Evolutionary conservation across 495 filamentous ascomycete genomes (phyloP).

Genomic region (Xylaria longipes): DNA sequence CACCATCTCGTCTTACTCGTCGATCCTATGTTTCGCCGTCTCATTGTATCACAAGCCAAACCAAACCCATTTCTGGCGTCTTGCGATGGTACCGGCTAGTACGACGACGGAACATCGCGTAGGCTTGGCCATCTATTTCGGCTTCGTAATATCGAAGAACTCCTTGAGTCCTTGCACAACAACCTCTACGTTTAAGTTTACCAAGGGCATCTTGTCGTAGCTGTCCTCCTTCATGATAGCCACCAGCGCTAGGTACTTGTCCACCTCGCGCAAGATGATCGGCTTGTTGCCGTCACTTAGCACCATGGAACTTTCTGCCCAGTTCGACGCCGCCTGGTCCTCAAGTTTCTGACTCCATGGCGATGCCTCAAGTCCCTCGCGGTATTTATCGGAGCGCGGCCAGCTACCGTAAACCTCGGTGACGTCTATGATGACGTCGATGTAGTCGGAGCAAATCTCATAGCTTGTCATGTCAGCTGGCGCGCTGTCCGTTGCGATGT

Average conservation of each 20-base stretch:
- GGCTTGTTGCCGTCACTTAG: slow-evolving; percentile 77
- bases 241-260: slow-evolving; percentile 81
- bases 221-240: slow-evolving; percentile 74
- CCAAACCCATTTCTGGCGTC: neutral
- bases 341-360: slow-evolving; percentile 69
- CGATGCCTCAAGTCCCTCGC: slow-evolving; percentile 63
- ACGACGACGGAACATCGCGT: neutral
- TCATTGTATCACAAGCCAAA: neutral
- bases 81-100: neutral
- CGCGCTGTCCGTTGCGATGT: slow-evolving; percentile 92
- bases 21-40: neutral
- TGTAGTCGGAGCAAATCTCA: slow-evolving; percentile 97
- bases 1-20: neutral
- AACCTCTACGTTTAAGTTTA: slow-evolving; percentile 63
- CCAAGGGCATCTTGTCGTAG: slow-evolving; percentile 64
- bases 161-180: slow-evolving; percentile 61
- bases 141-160: slow-evolving; percentile 64
- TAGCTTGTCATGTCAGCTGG: slow-evolving; percentile 93
- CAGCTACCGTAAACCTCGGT: slow-evolving; percentile 89
- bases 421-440: slow-evolving; percentile 96
- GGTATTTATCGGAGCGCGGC: slow-evolving; percentile 57
- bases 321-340: slow-evolving; percentile 65
- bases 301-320: slow-evolving; percentile 80
- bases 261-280: slow-evolving; percentile 89
- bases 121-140: slow-evolving; percentile 35